These are phyloP conservation scores for Glarea lozoyensis DNA, from an alignment of 495 filamentous ascomycete genomes.

Conservation along the genomic window DNA sequence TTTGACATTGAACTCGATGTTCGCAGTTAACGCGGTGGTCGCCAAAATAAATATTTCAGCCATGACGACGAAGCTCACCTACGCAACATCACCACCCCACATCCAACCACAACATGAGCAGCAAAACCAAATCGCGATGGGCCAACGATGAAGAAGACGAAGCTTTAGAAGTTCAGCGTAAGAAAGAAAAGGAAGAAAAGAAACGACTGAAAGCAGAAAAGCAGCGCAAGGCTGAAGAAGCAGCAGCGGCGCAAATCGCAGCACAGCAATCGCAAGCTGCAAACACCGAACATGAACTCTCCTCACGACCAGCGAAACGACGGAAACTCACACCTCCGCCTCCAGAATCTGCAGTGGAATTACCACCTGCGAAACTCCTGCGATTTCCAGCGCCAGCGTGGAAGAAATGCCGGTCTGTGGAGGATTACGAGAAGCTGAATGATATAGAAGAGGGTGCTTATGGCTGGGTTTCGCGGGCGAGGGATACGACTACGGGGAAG, in stretches of 20 bases:
- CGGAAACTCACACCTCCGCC: constrained; percentile 31
- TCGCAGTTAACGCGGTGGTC: not conserved
- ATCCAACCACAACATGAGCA: constrained; percentile 44
- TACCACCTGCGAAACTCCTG: constrained; percentile 42
- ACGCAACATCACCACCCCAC: constrained; percentile 3
- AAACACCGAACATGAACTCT: constrained; percentile 35
- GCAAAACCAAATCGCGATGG: constrained; percentile 72
- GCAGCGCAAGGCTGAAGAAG: constrained; percentile 58
- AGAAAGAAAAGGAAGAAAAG: constrained; percentile 84
- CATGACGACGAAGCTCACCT: constrained; percentile 1
- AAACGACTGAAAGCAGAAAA: constrained; percentile 79
- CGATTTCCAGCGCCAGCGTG: constrained; percentile 63
- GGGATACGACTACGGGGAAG: constrained; percentile 68
- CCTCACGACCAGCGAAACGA: constrained; percentile 44
- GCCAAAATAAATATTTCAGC: constrained; percentile 8
- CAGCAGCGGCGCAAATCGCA: constrained; percentile 11
- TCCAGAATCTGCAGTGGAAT: constrained; percentile 16
- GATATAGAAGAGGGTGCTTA: constrained; percentile 97
- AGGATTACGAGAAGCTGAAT: constrained; percentile 87
- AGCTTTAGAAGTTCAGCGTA: constrained; percentile 60
- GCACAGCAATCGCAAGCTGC: constrained; percentile 24
- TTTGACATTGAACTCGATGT: not conserved
- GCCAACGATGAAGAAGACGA: constrained; percentile 71
- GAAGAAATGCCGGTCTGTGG: constrained; percentile 69
- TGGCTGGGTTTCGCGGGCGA: constrained; percentile 85